Conservation (phyloP, 2,329 filamentous ascomycete genomes). For the Calycina herbarum region DNA sequence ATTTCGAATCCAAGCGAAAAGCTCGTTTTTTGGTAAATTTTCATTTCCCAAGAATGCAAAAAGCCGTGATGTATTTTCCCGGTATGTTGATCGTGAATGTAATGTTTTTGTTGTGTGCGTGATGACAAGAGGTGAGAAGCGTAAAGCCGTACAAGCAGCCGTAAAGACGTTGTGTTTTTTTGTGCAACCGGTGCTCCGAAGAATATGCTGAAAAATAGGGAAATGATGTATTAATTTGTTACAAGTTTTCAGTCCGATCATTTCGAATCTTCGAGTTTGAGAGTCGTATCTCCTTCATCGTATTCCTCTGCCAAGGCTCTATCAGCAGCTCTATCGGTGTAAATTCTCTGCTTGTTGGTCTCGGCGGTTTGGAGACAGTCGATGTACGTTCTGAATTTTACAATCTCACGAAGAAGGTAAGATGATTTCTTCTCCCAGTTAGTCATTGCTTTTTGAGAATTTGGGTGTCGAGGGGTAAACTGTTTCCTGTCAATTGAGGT, state of each 20-base stretch:
- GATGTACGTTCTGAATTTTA: conserved; percentile 95
- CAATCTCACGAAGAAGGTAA: conserved; percentile 88
- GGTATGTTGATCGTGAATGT: background rate
- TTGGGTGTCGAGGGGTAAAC: conserved; percentile 82
- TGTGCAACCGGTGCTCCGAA: background rate
- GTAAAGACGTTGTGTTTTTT: background rate
- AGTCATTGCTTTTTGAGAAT: conserved; percentile 79
- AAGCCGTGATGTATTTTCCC: no score
- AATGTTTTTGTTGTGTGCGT: background rate
- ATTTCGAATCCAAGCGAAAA: background rate
- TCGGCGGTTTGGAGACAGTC: conserved; percentile 77
- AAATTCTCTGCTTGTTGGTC: conserved; percentile 66
- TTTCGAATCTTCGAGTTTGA: conserved; percentile 13
- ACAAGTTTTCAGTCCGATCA: background rate
- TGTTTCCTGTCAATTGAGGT: conserved; percentile 30
- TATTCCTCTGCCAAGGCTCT: conserved; percentile 27
- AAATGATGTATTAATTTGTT: background rate
- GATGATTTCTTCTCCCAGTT: conserved; percentile 98
- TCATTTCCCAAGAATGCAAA: background rate
- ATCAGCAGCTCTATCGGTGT: conserved; percentile 53
- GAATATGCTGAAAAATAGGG: background rate
- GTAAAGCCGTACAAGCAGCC: background rate
- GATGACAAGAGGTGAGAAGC: background rate
- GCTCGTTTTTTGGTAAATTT: background rate
- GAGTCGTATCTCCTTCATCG: conserved; percentile 25